Percentiles rank a stretch among this genome's conserved stretches.
Conservation (phyloP, 2,329 filamentous ascomycete genomes). For the Verticillium alfalfae region DNA sequence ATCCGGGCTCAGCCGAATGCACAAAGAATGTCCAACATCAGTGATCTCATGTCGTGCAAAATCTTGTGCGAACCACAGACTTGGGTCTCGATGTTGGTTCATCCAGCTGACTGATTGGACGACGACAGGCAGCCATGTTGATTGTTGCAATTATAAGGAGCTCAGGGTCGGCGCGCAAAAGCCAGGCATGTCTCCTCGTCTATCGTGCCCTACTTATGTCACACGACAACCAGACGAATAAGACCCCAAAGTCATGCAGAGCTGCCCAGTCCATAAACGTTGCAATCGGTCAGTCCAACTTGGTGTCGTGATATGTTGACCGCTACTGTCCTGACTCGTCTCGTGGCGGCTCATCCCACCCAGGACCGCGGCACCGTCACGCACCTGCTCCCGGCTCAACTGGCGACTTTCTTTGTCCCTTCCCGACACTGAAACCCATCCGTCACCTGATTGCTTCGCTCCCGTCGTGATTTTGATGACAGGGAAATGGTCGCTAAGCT, state of each 20-base stretch:
- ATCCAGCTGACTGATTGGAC: background rate
- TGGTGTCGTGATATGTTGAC: background rate
- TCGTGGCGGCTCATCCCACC: background rate
- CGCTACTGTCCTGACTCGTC: background rate
- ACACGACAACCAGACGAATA: too few relatives aligned
- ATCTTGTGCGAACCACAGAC: background rate
- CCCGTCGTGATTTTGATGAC: background rate
- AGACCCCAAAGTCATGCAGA: too few relatives aligned
- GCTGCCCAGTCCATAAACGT: background rate
- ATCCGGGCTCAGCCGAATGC: background rate
- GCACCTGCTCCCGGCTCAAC: background rate
- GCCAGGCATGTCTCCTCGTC: background rate
- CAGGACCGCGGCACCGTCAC: background rate
- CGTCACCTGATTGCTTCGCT: background rate
- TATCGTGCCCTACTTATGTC: too few relatives aligned
- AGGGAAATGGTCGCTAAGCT: background rate
- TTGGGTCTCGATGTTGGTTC: background rate
- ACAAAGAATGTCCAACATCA: background rate
- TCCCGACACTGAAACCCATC: background rate
- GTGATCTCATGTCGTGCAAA: background rate
- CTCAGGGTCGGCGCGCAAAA: background rate
- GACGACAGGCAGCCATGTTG: background rate
- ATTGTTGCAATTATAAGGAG: background rate
- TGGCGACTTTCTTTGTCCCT: background rate
- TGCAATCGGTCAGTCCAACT: background rate